Percentiles rank a stretch among this genome's conserved stretches.
These are phyloP conservation scores for Candida suzukii DNA, from an alignment of 805 yeast species.

Conservation along the genomic window DNA sequence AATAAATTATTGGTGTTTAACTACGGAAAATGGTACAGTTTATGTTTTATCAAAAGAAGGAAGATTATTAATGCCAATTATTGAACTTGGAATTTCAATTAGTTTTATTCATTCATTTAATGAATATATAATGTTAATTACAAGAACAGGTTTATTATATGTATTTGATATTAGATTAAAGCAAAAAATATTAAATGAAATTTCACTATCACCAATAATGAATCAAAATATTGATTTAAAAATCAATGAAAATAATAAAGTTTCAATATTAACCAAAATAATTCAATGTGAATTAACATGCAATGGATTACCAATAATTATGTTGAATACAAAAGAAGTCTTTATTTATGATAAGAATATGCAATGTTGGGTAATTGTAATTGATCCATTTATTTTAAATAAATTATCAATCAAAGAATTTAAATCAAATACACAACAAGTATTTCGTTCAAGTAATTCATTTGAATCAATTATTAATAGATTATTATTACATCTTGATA, in stretches of 20 bases:
- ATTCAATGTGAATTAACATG: constrained; percentile 27
- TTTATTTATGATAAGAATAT: constrained; percentile 36
- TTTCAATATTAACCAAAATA: constrained; percentile 14
- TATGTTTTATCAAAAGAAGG: constrained; percentile 41
- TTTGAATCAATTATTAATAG: neutral
- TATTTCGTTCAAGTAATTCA: too few species aligned
- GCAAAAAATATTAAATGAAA: constrained; percentile 30
- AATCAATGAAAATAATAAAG: constrained; percentile 18
- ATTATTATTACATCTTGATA: neutral
- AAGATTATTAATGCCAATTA: constrained; percentile 34
- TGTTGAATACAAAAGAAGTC: constrained; percentile 30
- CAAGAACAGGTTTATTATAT: constrained; percentile 43
- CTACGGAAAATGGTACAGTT: constrained; percentile 54
- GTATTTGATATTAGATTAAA: constrained; percentile 37
- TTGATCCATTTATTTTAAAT: constrained; percentile 31
- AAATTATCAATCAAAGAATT: neutral
- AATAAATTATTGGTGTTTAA: constrained; percentile 39
- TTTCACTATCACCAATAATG: constrained; percentile 48
- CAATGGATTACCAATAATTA: constrained; percentile 36
- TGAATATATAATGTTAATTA: constrained; percentile 33
- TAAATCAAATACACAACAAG: neutral
- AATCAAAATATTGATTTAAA: constrained; percentile 26
- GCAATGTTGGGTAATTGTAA: constrained; percentile 37
- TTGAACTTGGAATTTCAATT: constrained; percentile 46
- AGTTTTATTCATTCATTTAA: constrained; percentile 29